Conservation (phyloP, 805 yeast genomes). For the Starmerella scarabaei region DNA sequence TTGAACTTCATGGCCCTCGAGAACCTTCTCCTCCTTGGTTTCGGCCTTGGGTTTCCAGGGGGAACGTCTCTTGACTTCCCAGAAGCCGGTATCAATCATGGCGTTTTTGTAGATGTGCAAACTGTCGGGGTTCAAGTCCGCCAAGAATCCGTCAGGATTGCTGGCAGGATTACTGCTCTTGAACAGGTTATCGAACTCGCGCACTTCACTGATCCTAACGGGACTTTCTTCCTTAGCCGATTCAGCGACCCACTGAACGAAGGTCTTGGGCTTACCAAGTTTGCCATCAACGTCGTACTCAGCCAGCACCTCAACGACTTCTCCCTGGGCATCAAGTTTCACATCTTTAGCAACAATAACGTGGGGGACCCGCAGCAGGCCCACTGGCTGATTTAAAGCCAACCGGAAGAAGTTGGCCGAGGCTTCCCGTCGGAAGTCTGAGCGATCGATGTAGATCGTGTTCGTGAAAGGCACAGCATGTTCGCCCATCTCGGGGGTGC, state of each 20-base stretch:
- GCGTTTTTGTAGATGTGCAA: constrained; percentile 56
- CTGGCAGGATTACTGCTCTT: constrained; percentile 81
- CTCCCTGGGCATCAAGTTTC: constrained; percentile 51
- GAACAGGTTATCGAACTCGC: constrained; percentile 80
- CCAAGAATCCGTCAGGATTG: constrained; percentile 76
- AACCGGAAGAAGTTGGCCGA: constrained; percentile 74
- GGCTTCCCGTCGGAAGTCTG: constrained; percentile 61
- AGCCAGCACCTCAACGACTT: constrained; percentile 58
- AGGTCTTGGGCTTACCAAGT: constrained; percentile 79
- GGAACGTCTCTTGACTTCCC: constrained; percentile 50
- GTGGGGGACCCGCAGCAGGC: constrained; percentile 80
- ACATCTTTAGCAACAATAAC: constrained; percentile 59
- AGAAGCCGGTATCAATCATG: constrained; percentile 65
- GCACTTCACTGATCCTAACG: constrained; percentile 54
- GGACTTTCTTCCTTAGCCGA: constrained; percentile 50
- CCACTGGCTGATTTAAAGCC: constrained; percentile 90
- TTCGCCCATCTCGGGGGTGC: constrained; percentile 61
- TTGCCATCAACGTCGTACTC: constrained; percentile 53
- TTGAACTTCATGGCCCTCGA: constrained; percentile 49
- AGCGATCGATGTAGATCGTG: constrained; percentile 68
- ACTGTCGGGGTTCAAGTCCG: constrained; percentile 68
- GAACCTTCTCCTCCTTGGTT: constrained; percentile 40
- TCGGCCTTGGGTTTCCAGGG: constrained; percentile 55
- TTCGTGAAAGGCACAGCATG: constrained; percentile 66
- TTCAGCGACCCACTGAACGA: constrained; percentile 90